Conservation (phyloP, 352 stramenopile species). For the Pythium angustatum region DNA sequence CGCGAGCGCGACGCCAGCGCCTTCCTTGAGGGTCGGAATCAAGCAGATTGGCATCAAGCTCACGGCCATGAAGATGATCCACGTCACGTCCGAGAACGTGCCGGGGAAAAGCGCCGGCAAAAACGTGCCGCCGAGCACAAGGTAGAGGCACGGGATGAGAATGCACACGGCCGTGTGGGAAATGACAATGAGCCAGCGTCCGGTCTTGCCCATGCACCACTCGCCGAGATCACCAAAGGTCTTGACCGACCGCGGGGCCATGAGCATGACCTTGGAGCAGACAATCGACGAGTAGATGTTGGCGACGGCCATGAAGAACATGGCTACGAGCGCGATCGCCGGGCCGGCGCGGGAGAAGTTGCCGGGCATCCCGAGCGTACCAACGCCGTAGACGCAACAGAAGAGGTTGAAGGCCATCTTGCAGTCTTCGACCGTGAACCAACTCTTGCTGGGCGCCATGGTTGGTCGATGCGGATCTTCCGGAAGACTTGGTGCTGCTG, state of each 20-base stretch:
- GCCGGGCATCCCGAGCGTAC: slow-evolving; percentile 41
- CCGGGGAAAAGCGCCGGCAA: slow-evolving; percentile 52
- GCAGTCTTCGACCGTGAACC: slow-evolving; percentile 35
- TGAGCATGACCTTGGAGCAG: slow-evolving; percentile 36
- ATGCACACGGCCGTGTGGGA: slow-evolving; percentile 33
- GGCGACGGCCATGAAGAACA: slow-evolving; percentile 38
- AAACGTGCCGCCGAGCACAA: slow-evolving; percentile 56
- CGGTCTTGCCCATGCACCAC: slow-evolving; percentile 32
- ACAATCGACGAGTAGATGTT: slow-evolving; percentile 40
- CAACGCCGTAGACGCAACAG: slow-evolving; percentile 42
- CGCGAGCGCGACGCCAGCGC: slow-evolving; percentile 30
- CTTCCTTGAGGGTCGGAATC: slow-evolving; percentile 40
- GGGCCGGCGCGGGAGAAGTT: slow-evolving; percentile 41
- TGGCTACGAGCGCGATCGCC: slow-evolving; percentile 24
- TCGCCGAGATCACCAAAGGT: slow-evolving; percentile 44
- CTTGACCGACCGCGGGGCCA: slow-evolving; percentile 30
- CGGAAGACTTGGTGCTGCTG: background rate
- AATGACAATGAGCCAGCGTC: slow-evolving; percentile 30
- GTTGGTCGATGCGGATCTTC: background rate
- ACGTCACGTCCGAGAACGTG: slow-evolving; percentile 22
- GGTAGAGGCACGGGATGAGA: slow-evolving; percentile 35
- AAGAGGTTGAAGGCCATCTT: slow-evolving; percentile 36
- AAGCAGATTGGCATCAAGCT: slow-evolving; percentile 35
- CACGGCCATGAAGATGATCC: slow-evolving; percentile 41
- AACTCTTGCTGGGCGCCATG: slow-evolving; percentile 21